Evolutionary conservation across 2,329 filamentous ascomycete species (phyloP).

Genomic region (Nemania bipapillata): DNA sequence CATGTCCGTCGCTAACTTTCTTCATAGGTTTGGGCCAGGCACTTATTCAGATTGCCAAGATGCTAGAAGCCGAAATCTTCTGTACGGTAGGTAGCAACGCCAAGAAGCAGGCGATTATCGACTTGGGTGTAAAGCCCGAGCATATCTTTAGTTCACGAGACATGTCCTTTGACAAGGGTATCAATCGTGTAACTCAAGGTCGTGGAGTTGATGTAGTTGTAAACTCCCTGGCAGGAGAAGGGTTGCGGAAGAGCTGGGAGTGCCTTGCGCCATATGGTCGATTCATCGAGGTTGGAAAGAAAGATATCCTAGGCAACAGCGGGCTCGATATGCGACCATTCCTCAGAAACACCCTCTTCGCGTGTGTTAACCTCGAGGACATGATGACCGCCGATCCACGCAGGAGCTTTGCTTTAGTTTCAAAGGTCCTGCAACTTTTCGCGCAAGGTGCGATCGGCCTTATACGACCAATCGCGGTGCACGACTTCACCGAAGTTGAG

Average conservation of each 20-base stretch:
- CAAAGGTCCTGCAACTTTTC: constrained; percentile 21
- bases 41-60: constrained; percentile 16
- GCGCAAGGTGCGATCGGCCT: constrained; percentile 3
- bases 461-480: constrained; percentile 14
- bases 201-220: constrained; percentile 25
- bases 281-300: constrained; percentile 28
- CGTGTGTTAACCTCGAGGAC: constrained; percentile 20
- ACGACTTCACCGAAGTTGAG: constrained; percentile 21
- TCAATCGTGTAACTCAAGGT: constrained; percentile 13
- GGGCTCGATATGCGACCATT: constrained; percentile 26
- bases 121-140: constrained; percentile 22
- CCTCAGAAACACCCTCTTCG: constrained; percentile 19
- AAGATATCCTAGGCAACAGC: constrained; percentile 20
- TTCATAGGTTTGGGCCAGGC: constrained; percentile 20
- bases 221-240: constrained; percentile 23
- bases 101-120: constrained; percentile 18
- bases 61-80: constrained; percentile 18
- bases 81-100: constrained; percentile 21
- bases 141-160: constrained; percentile 25
- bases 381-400: constrained; percentile 14
- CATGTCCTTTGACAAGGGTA: constrained; percentile 11
- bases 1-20: neutral
- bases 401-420: constrained; percentile 6
- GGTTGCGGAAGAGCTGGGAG: constrained; percentile 25
- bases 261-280: constrained; percentile 27